Base-by-base conservation (phyloP, 169 alveolate genomes). In the Eimeria maxima region DNA sequence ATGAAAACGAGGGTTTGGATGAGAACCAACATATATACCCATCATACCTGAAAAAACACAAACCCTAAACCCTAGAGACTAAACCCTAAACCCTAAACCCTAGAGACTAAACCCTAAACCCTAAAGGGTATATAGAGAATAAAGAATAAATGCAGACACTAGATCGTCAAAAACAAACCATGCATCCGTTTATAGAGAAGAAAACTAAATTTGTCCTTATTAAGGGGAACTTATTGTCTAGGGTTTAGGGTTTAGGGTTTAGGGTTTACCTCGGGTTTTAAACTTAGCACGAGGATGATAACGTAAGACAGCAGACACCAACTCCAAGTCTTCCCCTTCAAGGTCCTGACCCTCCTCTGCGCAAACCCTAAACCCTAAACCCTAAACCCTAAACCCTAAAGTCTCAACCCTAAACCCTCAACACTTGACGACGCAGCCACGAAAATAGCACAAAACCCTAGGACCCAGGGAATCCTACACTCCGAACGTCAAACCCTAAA, bases 291-390 rank as follows among this genome's bases (percentile, higher is more conserved):
- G 45, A 45, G 98, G 97, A 71, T 97, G 97, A 53, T 89, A 55
- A 33, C 74, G 60, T 90, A 97, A 47, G 81, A 97, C 95, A 44
- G 73, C 96, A 18, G 38, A 38, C 60, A 97, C 44, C 57, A 97
- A 84, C 84, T 96, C 93, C 55, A 42, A 86, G 67, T 94, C 93
- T 42, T 96, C 97, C 24, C 98, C 98, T 47, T 89, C 86, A 24
- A 97, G 96, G 27, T 81, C 81, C 65, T 53, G 95, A 14, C 84
- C 97, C 8, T 76, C 94, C 67, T 60, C 94, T 88, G 94, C 80
- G 38, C 78, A 67, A n/a, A 67, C 60, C 69, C 20, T 60, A 60
- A 60, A 60, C 69, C 69, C 69, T 60, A 60, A 60, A 69, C 80
- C 80, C 80, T 69, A 69, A 69, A 7, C 80, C 80, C 80, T 69